Evolutionary conservation across 176 grass and related monocot species (phyloP).

Genomic region (bread wheat (Triticum aestivum)): DNA sequence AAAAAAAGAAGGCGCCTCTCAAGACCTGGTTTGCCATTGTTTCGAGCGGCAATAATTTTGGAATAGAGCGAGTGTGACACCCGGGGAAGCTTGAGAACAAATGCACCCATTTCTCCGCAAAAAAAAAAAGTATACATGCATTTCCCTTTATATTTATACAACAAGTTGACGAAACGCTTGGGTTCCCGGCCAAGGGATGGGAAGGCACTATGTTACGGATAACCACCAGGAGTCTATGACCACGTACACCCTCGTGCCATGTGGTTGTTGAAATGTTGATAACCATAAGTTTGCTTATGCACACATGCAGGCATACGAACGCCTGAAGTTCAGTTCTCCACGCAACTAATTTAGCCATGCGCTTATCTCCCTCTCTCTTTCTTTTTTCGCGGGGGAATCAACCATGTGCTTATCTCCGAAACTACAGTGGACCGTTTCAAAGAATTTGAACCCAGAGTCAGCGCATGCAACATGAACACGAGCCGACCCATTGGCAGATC

Average conservation of each 20-base stretch:
- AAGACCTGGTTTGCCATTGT: too few relatives aligned
- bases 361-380: too few relatives aligned
- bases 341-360: neutral
- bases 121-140: neutral
- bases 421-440: neutral
- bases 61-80: neutral
- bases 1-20: too few relatives aligned
- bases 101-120: neutral
- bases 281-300: neutral
- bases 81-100: neutral
- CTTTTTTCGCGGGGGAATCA: too few relatives aligned
- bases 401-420: neutral
- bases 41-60: neutral
- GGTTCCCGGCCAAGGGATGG: neutral
- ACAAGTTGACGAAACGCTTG: neutral
- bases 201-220: neutral
- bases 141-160: neutral
- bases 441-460: neutral
- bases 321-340: neutral
- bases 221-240: neutral
- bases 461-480: neutral
- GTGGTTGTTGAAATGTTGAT: neutral
- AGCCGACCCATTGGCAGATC: neutral
- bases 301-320: neutral
- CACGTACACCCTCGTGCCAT: neutral